phyloP scores from a whole-genome alignment of 148 eudicot genomes.

The Salicornia ramosissima region DNA sequence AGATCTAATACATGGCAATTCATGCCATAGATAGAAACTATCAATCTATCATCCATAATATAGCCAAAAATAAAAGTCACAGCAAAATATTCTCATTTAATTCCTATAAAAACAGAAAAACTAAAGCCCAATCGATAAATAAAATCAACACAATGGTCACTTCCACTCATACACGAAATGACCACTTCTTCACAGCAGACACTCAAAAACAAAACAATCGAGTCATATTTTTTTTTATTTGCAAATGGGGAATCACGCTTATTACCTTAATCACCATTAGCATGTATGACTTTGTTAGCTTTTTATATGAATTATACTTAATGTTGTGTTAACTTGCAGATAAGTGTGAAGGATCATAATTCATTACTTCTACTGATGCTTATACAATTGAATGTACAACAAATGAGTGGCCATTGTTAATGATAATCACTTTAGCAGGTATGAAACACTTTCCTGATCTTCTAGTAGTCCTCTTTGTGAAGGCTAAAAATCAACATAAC shows the following conservation, averaged over 20 bases:
- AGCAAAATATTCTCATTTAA: not conserved
- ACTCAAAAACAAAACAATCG: no score
- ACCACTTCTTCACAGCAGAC: no score
- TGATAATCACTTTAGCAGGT: not conserved
- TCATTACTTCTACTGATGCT: not conserved
- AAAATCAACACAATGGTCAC: not conserved
- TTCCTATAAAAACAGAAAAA: no score
- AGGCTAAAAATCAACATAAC: not conserved
- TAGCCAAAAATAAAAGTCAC: not conserved
- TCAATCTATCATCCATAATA: not conserved
- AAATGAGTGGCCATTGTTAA: not conserved
- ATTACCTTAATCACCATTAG: not conserved
- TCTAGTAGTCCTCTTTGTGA: not conserved
- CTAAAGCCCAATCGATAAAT: no score
- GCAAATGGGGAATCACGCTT: not conserved
- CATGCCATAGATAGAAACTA: not conserved
- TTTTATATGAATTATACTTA: no score
- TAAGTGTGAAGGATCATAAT: not conserved
- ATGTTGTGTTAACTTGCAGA: slow-evolving; percentile 1
- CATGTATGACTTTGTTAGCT: not conserved
- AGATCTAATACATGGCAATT: not conserved
- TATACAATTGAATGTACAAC: not conserved
- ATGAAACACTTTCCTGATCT: not conserved
- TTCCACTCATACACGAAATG: no score
- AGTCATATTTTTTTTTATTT: no score